Conservation (phyloP, 129 eudicot genomes). For the Arctium lappa region DNA sequence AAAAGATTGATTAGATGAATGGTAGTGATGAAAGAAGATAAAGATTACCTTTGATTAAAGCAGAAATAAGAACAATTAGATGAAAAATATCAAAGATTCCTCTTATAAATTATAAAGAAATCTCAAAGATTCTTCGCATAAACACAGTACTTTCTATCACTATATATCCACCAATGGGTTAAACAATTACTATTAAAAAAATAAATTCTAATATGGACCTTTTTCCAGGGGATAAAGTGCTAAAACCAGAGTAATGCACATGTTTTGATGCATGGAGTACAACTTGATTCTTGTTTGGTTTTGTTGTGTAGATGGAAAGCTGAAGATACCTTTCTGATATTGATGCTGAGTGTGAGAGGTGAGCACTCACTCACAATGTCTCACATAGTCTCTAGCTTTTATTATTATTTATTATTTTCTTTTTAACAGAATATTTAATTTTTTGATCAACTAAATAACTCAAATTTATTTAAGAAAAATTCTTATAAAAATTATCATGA, state of each 20-base stretch:
- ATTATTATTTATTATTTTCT: not conserved
- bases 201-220: not conserved
- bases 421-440: not conserved
- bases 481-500: not conserved
- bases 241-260: not conserved
- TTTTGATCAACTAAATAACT: too few species aligned
- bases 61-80: conserved; percentile 12
- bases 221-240: conserved; percentile 5
- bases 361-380: conserved; percentile 12
- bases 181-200: conserved; percentile 5
- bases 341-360: conserved; percentile 32
- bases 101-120: conserved; percentile 18
- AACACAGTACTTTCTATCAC: conserved; percentile 18
- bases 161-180: conserved; percentile 21
- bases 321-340: conserved; percentile 24
- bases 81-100: conserved; percentile 35
- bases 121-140: conserved; percentile 30
- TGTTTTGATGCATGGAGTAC: conserved; percentile 6
- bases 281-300: not conserved
- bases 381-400: not conserved
- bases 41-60: conserved; percentile 29
- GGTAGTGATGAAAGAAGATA: conserved; percentile 32
- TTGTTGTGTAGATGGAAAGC: conserved; percentile 11
- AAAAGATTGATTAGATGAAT: conserved; percentile 23
- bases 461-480: too few species aligned